Evolutionary conservation across 495 filamentous ascomycete genomes (phyloP).

Genomic region (Tuber magnatum): DNA sequence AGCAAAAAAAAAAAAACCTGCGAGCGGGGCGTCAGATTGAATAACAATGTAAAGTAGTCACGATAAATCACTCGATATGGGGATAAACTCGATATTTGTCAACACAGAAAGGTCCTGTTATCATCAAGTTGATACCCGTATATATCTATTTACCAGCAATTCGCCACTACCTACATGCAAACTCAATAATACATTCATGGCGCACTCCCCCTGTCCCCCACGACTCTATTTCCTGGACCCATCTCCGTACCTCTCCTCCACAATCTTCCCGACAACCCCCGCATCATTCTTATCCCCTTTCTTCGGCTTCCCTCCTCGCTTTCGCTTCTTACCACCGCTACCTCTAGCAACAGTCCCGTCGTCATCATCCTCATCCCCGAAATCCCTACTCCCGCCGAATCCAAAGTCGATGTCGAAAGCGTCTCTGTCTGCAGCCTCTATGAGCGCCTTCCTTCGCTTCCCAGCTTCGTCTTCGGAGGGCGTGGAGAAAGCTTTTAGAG

Average conservation of each 20-base stretch:
- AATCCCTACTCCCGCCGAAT: constrained; percentile 69
- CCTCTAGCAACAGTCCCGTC: constrained; percentile 29
- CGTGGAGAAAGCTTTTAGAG: constrained; percentile 52
- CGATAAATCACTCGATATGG: background rate
- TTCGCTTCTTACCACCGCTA: constrained; percentile 25
- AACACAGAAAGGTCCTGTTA: background rate
- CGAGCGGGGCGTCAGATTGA: background rate
- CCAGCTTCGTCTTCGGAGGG: constrained; percentile 48
- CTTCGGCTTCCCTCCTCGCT: constrained; percentile 23
- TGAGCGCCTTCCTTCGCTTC: constrained; percentile 63
- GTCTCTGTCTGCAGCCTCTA: constrained; percentile 71
- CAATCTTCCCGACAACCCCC: constrained; percentile 47
- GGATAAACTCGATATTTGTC: background rate
- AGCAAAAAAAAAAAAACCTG: background rate
- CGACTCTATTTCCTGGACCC: constrained; percentile 16
- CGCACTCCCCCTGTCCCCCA: background rate
- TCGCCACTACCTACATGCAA: background rate
- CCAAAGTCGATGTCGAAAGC: constrained; percentile 89
- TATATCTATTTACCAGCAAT: background rate
- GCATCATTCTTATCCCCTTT: constrained; percentile 52
- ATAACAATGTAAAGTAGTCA: background rate
- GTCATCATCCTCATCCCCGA: constrained; percentile 40
- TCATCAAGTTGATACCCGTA: background rate
- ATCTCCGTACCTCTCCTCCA: constrained; percentile 52
- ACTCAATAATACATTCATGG: constrained; percentile 7